Percentiles rank a stretch among this genome's conserved stretches.
These are phyloP conservation scores for Fraxinus dipetala DNA, from an alignment of 305 asterid genomes.

Conservation along the genomic window DNA sequence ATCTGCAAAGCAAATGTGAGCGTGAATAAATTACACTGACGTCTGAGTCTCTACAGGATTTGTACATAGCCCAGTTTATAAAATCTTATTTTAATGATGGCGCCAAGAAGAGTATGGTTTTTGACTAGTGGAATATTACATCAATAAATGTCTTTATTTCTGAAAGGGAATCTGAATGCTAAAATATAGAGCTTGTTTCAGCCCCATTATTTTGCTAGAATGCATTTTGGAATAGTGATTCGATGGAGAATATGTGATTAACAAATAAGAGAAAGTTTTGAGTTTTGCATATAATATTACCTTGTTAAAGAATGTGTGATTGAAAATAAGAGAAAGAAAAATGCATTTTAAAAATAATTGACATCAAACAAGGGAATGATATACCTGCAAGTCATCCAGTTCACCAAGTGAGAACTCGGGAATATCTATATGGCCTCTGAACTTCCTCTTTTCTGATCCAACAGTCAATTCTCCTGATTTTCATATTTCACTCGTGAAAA, in stretches of 20 bases:
- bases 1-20: conserved; percentile 36
- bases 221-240: no score
- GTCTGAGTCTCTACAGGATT: neutral
- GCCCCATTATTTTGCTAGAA: no score
- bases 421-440: conserved; percentile 71
- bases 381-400: conserved; percentile 88
- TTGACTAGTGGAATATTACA: neutral
- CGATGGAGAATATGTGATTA: no score
- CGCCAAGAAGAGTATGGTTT: neutral
- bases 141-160: neutral
- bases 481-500: neutral
- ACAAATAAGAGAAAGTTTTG: no score
- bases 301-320: no score
- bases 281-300: no score
- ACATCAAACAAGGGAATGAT: no score
- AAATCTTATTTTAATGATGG: neutral
- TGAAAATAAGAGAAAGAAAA: no score
- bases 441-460: conserved; percentile 62
- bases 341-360: no score
- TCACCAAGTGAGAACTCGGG: conserved; percentile 86
- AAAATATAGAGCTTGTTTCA: neutral
- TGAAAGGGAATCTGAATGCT: neutral
- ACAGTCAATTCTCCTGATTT: conserved; percentile 75
- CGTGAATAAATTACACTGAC: neutral
- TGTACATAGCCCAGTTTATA: neutral